phyloP scores from a whole-genome alignment of 805 yeast genomes.

The Helenozyma baotianmanensis region DNA sequence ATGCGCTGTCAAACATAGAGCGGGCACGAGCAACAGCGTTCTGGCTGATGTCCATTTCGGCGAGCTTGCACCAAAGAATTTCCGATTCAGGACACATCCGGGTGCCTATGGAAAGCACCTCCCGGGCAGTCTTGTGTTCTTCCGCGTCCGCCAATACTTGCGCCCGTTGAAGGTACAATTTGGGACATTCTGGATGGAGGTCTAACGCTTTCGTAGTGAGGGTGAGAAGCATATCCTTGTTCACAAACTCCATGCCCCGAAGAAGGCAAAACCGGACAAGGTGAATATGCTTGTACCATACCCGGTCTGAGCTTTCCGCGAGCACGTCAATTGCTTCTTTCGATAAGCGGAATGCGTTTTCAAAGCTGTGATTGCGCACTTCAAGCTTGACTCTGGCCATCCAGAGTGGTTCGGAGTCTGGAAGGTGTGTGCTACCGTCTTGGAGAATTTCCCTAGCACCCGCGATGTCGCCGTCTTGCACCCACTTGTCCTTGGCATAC shows the following conservation, averaged over 20 bases:
- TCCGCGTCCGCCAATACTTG: slow-evolving; percentile 40
- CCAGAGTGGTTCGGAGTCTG: slow-evolving; percentile 56
- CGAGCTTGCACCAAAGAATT: slow-evolving; percentile 51
- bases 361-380: slow-evolving; percentile 36
- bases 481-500: slow-evolving; percentile 72
- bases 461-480: slow-evolving; percentile 38
- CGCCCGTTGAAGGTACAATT: slow-evolving; percentile 59
- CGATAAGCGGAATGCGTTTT: slow-evolving; percentile 32
- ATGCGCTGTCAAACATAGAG: slow-evolving; percentile 65
- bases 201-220: slow-evolving; percentile 44
- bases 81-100: slow-evolving; percentile 40
- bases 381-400: slow-evolving; percentile 70
- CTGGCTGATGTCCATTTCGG: slow-evolving; percentile 39
- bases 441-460: slow-evolving; percentile 53
- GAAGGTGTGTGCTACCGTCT: slow-evolving; percentile 41
- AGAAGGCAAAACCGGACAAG: slow-evolving; percentile 40
- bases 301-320: slow-evolving; percentile 33
- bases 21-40: slow-evolving; percentile 56
- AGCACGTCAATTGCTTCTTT: slow-evolving; percentile 16
- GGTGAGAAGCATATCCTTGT: slow-evolving; percentile 11
- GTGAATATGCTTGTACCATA: slow-evolving; percentile 60
- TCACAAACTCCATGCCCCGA: slow-evolving; percentile 9
- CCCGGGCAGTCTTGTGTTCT: slow-evolving; percentile 39
- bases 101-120: slow-evolving; percentile 46
- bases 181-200: slow-evolving; percentile 44